Base-by-base conservation (phyloP, 2,329 filamentous ascomycete genomes). In the Fusarium pseudograminearum region DNA sequence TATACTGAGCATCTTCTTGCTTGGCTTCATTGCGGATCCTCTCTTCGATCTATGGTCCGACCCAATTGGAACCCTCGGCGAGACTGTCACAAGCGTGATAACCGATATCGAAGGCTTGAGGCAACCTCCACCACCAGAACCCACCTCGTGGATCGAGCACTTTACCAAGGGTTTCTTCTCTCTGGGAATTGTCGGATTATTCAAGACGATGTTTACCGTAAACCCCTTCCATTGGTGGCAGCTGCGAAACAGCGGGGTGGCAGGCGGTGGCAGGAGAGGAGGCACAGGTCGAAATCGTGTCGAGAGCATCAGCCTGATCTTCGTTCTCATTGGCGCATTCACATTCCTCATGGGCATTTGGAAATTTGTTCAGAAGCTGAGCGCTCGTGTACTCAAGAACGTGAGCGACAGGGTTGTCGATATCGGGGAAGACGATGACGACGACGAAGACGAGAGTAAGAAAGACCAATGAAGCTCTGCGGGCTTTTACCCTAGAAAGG, bases 21-120 rank as follows among this genome's bases (percentile, higher is more conserved):
- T 98, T 58, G 96, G 96, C 42, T 98, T 98, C 75, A 81, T 98
- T 70, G 95, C 94, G 63, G 94, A 98, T 79, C 94, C 94, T 3
- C 93, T 98, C 64, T 91, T 98, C 78, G 93, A 94, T 73, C 82
- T 97, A 30, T 97, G 95, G 83, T 81, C 95, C 57, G 93, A 97
- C 76, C 94, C 94, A 0, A 80, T 89, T 58, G 88, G 89, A 52
- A 88, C 87, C 14, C 83, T 91, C 51, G 78, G 82, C 34, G 85
- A 86, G 24, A 80, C 85, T 41, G 81, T 89, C 28, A 80, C 83
- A 30, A 82, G 79, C 51, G 78, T 82, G 63, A 79, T 76, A 76
- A 80, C 80, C 34, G 83, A 83, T 42, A 74, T 80, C 41, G 80
- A 84, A 40, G 79, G 76, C 22, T 47, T 74, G 42, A 73, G 74